These are phyloP conservation scores for Musa beccarii DNA, from an alignment of 176 grass and related monocot species.

Conservation along the genomic window DNA sequence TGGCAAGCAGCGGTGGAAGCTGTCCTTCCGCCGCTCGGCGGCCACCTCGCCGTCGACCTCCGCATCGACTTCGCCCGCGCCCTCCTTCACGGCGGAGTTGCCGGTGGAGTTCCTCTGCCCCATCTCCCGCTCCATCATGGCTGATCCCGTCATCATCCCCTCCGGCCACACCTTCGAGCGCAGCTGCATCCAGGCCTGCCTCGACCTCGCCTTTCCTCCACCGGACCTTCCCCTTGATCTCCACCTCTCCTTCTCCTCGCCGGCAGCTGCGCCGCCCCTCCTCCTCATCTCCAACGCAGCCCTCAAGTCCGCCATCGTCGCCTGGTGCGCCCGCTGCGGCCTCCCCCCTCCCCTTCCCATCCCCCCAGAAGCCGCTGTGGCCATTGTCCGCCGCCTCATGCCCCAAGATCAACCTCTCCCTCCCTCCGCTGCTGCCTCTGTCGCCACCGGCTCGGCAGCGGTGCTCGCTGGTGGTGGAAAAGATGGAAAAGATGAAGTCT, in stretches of 20 bases:
- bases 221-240: slow-evolving; percentile 25
- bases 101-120: slow-evolving; percentile 83
- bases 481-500: not conserved
- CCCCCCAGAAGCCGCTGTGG: slow-evolving; percentile 41
- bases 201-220: slow-evolving; percentile 48
- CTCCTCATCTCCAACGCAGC: slow-evolving; percentile 70
- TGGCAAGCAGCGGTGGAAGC: slow-evolving; percentile 28
- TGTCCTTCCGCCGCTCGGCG: slow-evolving; percentile 1
- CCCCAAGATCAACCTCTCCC: not conserved
- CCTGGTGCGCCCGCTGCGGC: slow-evolving; percentile 59
- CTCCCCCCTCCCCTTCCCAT: slow-evolving; percentile 47
- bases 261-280: slow-evolving; percentile 27
- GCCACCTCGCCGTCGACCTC: slow-evolving; percentile 5
- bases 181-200: slow-evolving; percentile 78
- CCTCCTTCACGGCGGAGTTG: slow-evolving; percentile 46
- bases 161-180: slow-evolving; percentile 76
- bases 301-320: slow-evolving; percentile 65
- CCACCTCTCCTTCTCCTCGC: slow-evolving; percentile 25
- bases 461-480: not conserved
- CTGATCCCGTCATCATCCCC: slow-evolving; percentile 55
- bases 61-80: slow-evolving; percentile 1
- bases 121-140: slow-evolving; percentile 80
- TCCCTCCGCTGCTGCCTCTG: not conserved
- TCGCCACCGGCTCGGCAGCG: not conserved
- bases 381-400: slow-evolving; percentile 77